phyloP scores from a whole-genome alignment of 306 rosid species.

The Albizia julibrissin region DNA sequence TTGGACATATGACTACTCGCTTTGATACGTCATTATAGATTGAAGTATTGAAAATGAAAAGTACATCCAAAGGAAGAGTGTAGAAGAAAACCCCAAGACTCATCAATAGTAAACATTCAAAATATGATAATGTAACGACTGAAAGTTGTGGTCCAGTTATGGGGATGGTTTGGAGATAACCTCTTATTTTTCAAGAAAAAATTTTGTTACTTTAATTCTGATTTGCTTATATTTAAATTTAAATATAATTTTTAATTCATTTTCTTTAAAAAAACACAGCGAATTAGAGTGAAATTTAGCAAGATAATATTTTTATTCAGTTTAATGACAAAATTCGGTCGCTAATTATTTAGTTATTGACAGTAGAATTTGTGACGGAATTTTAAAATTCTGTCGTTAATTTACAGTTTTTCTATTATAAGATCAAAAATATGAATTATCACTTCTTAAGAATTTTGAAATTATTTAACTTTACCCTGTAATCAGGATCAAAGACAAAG shows the following conservation, averaged over 20 bases:
- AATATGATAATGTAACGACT: neutral
- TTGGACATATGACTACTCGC: neutral
- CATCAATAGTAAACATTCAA: neutral
- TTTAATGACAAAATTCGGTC: too few relatives aligned
- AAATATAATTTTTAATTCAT: neutral
- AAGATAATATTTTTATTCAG: too few relatives aligned
- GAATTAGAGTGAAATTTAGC: too few relatives aligned
- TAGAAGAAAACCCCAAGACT: neutral
- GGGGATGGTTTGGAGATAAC: neutral
- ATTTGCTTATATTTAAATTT: neutral
- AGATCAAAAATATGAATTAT: too few relatives aligned
- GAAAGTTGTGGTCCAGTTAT: neutral
- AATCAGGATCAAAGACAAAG: too few relatives aligned
- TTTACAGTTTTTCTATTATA: too few relatives aligned
- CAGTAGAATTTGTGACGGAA: too few relatives aligned
- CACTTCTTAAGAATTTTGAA: neutral
- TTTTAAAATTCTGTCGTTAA: too few relatives aligned
- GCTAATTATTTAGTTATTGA: too few relatives aligned
- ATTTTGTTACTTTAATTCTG: neutral
- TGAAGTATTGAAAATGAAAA: neutral
- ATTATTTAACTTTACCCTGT: too few relatives aligned
- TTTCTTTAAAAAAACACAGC: too few relatives aligned
- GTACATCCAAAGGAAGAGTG: neutral
- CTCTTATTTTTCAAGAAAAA: neutral
- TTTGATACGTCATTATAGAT: neutral